A percentile compares a stretch with the other conserved stretches of the same genome.
phyloP scores from a whole-genome alignment of 805 yeast genomes.

The Saccharomycopsis lassenensis region DNA sequence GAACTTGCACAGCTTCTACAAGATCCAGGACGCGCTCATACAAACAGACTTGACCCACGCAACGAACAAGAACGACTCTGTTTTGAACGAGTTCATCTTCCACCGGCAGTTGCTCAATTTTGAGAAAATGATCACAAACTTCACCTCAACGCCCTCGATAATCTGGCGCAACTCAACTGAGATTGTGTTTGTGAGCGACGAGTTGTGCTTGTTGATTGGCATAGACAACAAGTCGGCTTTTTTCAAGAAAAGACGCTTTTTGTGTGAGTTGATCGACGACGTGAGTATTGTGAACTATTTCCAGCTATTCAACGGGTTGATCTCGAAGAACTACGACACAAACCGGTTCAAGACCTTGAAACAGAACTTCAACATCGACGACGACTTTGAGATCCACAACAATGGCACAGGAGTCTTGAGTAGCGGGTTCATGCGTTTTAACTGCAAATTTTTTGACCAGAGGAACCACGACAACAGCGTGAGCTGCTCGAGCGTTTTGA shows the following conservation, averaged over 20 bases:
- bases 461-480: conserved; percentile 22
- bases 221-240: conserved; percentile 16
- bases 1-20: conserved; percentile 16
- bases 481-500: conserved; percentile 74
- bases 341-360: conserved; percentile 9
- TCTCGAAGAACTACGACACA: conserved; percentile 30
- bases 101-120: conserved; percentile 27
- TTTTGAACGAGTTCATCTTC: conserved; percentile 27
- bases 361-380: too few species aligned
- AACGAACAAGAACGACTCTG: conserved; percentile 14
- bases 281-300: conserved; percentile 63
- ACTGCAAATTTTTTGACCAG: conserved; percentile 18
- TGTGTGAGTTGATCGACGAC: conserved; percentile 78
- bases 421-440: conserved; percentile 15
- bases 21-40: conserved; percentile 17
- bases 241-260: conserved; percentile 37
- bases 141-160: conserved; percentile 68
- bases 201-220: conserved; percentile 60
- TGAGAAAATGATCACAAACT: conserved; percentile 28
- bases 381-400: conserved; percentile 21
- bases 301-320: conserved; percentile 56
- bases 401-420: conserved; percentile 13
- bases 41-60: conserved; percentile 14
- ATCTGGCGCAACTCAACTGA: conserved; percentile 86
- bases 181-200: conserved; percentile 68